phyloP scores from a whole-genome alignment of 441 rosid species.

The Metrosideros polymorpha region DNA sequence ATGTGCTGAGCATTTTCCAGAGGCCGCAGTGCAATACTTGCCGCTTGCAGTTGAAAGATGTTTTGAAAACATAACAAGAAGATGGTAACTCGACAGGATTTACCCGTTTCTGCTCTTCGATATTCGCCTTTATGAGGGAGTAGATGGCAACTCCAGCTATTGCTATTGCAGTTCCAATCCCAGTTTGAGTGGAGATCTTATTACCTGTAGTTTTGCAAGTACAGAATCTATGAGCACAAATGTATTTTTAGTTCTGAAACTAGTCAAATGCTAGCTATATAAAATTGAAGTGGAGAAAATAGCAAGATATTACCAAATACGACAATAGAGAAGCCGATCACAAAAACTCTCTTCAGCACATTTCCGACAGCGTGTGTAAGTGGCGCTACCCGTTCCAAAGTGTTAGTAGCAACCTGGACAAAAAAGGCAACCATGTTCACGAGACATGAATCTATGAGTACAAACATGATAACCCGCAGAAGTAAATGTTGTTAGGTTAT shows the following conservation, averaged over 20 bases:
- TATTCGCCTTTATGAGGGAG: conserved; percentile 57
- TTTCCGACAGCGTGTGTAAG: conserved; percentile 72
- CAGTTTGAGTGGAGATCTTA: conserved; percentile 59
- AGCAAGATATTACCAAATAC: conserved; percentile 31
- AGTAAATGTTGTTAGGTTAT: background rate
- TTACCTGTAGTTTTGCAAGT: conserved; percentile 31
- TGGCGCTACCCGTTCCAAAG: conserved; percentile 62
- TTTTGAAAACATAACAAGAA: background rate
- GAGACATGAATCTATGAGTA: background rate
- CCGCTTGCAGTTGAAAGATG: background rate
- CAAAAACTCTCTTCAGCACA: conserved; percentile 57
- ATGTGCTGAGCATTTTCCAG: background rate
- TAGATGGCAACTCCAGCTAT: conserved; percentile 65
- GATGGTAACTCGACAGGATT: background rate
- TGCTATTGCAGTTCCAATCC: conserved; percentile 57
- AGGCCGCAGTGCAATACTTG: background rate
- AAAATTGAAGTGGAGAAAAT: background rate
- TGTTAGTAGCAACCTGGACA: conserved; percentile 52
- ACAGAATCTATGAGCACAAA: background rate
- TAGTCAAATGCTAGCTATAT: background rate
- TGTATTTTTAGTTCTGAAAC: background rate
- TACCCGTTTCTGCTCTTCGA: conserved; percentile 57
- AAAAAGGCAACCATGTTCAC: background rate
- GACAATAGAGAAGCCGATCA: conserved; percentile 57
- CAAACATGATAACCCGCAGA: background rate